These are phyloP conservation scores for Phytophthora pluvialis DNA, from an alignment of 352 stramenopile species.

Conservation along the genomic window DNA sequence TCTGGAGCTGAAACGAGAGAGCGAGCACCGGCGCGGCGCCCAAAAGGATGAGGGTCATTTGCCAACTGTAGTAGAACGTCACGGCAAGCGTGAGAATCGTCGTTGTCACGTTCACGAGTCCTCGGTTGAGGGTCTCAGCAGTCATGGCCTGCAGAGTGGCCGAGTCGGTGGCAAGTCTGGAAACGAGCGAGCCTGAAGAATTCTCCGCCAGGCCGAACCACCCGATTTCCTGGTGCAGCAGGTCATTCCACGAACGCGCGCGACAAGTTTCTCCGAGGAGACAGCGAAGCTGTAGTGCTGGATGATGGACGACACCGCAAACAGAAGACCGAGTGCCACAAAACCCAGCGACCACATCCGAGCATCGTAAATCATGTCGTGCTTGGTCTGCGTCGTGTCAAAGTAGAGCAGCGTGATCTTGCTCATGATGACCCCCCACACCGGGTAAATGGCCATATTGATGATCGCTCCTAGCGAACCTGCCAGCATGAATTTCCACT, in stretches of 20 bases:
- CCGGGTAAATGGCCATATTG: constrained; percentile 55
- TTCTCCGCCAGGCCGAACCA: constrained; percentile 87
- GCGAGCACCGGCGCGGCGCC: constrained; percentile 41
- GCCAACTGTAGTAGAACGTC: constrained; percentile 64
- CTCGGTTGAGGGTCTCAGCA: constrained; percentile 65
- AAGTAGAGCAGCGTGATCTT: constrained; percentile 67
- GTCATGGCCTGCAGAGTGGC: constrained; percentile 81
- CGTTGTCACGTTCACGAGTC: constrained; percentile 57
- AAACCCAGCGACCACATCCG: constrained; percentile 54
- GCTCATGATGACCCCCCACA: constrained; percentile 56
- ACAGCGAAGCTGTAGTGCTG: constrained; percentile 66
- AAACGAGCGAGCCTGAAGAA: constrained; percentile 71
- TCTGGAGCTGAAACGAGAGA: constrained; percentile 37
- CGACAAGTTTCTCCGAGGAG: constrained; percentile 58
- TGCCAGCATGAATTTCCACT: constrained; percentile 47
- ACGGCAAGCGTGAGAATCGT: constrained; percentile 50
- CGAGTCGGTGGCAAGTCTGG: constrained; percentile 80
- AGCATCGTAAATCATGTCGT: constrained; percentile 53
- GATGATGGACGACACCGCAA: constrained; percentile 49
- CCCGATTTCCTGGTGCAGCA: constrained; percentile 79
- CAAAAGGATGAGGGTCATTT: constrained; percentile 62
- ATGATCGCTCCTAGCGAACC: constrained; percentile 43
- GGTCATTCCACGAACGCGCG: constrained; percentile 54
- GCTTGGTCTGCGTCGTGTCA: constrained; percentile 45
- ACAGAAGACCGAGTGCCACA: constrained; percentile 44